Evolutionary conservation across 106 monocot species (phyloP).

Genomic region (Agapanthus africanus): DNA sequence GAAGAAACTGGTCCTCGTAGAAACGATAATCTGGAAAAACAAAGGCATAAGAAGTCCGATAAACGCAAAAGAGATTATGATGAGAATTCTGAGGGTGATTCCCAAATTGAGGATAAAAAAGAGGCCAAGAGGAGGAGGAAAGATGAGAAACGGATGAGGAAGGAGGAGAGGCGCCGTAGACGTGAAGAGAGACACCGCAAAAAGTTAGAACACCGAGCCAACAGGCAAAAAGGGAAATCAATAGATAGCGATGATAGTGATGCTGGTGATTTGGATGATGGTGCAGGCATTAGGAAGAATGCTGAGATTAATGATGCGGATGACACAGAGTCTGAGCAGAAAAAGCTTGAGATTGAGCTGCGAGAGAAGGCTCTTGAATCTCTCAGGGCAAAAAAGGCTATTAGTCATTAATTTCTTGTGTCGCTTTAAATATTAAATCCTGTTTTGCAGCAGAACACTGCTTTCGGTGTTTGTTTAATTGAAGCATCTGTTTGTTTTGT

Average conservation of each 20-base stretch:
- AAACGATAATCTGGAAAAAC: slow-evolving; percentile 23
- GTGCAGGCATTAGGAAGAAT: no score
- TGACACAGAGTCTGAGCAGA: slow-evolving; percentile 42
- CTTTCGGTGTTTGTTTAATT: slow-evolving; percentile 4
- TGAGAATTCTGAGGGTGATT: slow-evolving; percentile 43
- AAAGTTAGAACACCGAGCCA: slow-evolving; percentile 53
- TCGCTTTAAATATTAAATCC: slow-evolving; percentile 6
- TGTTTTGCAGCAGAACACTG: no score
- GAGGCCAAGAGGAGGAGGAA: slow-evolving; percentile 63
- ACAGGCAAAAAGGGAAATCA: slow-evolving; percentile 44
- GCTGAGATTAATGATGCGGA: no score
- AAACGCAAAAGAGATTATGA: slow-evolving; percentile 30
- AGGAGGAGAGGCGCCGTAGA: slow-evolving; percentile 67
- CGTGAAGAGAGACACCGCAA: slow-evolving; percentile 74
- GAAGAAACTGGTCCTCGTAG: slow-evolving; percentile 24
- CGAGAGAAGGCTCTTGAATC: slow-evolving; percentile 83
- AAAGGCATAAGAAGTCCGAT: slow-evolving; percentile 38
- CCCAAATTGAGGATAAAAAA: slow-evolving; percentile 40
- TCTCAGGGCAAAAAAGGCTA: slow-evolving; percentile 78
- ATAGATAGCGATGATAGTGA: slow-evolving; percentile 24
- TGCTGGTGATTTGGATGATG: no score
- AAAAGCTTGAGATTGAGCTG: slow-evolving; percentile 84
- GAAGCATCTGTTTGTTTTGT: slow-evolving; percentile 7
- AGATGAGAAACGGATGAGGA: slow-evolving; percentile 59
- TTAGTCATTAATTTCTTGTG: slow-evolving; percentile 35